Percentiles rank a stretch among this genome's conserved stretches.
Conservation (phyloP, 768 basidiomycete genomes). For the Lentinus tigrinus region DNA sequence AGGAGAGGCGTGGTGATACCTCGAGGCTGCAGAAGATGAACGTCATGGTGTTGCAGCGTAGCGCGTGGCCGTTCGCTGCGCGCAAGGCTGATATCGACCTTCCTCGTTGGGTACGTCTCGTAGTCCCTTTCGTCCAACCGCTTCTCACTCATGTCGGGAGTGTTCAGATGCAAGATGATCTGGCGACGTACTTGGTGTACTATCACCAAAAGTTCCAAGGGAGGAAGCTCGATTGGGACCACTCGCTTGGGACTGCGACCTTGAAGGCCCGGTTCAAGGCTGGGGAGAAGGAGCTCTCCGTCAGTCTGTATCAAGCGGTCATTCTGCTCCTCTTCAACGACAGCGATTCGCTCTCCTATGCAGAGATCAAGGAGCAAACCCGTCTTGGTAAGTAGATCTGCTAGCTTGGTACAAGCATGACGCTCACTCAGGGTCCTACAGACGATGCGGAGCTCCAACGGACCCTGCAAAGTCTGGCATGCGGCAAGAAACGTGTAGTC, state of each 20-base stretch:
- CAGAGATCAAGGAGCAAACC: slow-evolving; percentile 65
- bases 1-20: slow-evolving; percentile 27
- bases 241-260: slow-evolving; percentile 80
- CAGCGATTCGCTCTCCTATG: slow-evolving; percentile 54
- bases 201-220: slow-evolving; percentile 81
- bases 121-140: too few species aligned
- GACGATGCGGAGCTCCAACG: slow-evolving; percentile 73
- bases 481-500: slow-evolving; percentile 86
- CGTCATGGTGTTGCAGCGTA: slow-evolving; percentile 83
- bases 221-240: slow-evolving; percentile 81
- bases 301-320: slow-evolving; percentile 89
- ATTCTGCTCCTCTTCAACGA: slow-evolving; percentile 87
- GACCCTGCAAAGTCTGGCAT: slow-evolving; percentile 89
- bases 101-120: slow-evolving; percentile 46
- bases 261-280: slow-evolving; percentile 66
- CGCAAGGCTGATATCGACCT: slow-evolving; percentile 52
- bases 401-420: neutral
- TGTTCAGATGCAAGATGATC: slow-evolving; percentile 68
- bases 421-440: slow-evolving; percentile 35
- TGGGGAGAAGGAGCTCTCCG: slow-evolving; percentile 81
- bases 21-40: slow-evolving; percentile 49
- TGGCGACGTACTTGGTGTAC: slow-evolving; percentile 61
- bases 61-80: slow-evolving; percentile 81
- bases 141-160: neutral
- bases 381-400: slow-evolving; percentile 58